Evolutionary conservation across 768 basidiomycete species (phyloP).

Genomic region (Dioszegia hungarica): DNA sequence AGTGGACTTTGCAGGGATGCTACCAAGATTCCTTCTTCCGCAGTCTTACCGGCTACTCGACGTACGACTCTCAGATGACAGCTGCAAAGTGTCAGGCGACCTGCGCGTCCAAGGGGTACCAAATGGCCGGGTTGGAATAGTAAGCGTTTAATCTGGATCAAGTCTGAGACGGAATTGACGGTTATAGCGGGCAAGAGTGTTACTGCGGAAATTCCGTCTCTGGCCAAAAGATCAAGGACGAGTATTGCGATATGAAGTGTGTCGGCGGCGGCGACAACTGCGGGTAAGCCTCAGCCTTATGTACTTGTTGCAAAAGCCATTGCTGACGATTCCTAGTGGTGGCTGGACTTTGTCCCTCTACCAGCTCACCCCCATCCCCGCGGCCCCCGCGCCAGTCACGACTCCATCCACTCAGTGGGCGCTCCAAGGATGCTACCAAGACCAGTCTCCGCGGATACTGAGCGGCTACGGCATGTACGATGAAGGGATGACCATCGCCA

Average conservation of each 20-base stretch:
- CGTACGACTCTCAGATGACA: conserved; percentile 10
- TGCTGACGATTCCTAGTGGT: neutral
- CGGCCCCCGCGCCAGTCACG: no score
- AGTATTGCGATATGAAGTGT: neutral
- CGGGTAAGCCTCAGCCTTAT: neutral
- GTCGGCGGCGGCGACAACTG: neutral
- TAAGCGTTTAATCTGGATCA: conserved; percentile 25
- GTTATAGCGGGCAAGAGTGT: conserved; percentile 15
- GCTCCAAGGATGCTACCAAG: no score
- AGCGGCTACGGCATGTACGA: neutral
- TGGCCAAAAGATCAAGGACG: neutral
- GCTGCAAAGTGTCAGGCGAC: conserved; percentile 19
- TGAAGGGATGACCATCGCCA: neutral
- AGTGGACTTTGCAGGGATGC: neutral
- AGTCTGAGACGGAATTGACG: no score
- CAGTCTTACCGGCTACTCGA: neutral
- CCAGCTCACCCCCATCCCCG: neutral
- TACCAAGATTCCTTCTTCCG: neutral
- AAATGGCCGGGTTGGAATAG: conserved; percentile 26
- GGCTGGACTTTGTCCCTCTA: neutral
- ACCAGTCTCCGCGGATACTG: no score
- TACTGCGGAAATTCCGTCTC: neutral
- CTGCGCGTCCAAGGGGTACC: conserved; percentile 24
- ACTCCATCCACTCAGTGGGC: no score
- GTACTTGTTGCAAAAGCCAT: no score